These are phyloP conservation scores for Papiliotrema nemorosa DNA, from an alignment of 1,284 basidiomycete species.

Conservation along the genomic window DNA sequence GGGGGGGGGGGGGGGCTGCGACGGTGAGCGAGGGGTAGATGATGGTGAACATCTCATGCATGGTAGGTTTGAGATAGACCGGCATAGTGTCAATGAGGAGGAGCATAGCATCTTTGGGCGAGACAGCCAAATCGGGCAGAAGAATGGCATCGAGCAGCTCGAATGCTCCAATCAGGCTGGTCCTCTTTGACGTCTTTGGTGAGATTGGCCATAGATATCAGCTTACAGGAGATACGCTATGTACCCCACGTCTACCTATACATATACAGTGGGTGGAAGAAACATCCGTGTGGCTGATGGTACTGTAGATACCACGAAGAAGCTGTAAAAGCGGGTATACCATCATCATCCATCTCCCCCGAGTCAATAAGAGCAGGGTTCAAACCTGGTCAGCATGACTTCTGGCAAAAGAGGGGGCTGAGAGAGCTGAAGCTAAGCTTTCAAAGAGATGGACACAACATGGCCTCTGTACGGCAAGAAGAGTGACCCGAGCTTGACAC, in stretches of 20 bases:
- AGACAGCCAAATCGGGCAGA: too few relatives aligned
- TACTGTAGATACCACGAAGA: conserved; percentile 40
- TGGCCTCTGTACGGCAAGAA: conserved; percentile 43
- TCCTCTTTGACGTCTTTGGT: conserved; percentile 50
- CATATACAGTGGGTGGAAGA: conserved; percentile 38
- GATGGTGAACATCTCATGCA: too few relatives aligned
- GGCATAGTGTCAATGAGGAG: too few relatives aligned
- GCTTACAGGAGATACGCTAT: conserved; percentile 43
- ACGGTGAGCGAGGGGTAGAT: too few relatives aligned
- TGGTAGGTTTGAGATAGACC: too few relatives aligned
- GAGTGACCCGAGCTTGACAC: conserved; percentile 32
- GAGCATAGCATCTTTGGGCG: too few relatives aligned
- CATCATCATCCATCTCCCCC: conserved; percentile 23
- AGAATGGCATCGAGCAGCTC: too few relatives aligned
- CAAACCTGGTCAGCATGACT: conserved; percentile 32
- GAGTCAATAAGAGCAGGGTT: conserved; percentile 40
- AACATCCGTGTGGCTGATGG: background rate
- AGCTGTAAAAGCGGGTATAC: conserved; percentile 39
- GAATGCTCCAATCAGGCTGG: conserved; percentile 30
- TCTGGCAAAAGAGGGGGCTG: background rate
- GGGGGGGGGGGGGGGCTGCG: too few relatives aligned
- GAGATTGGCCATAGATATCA: background rate
- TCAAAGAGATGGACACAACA: background rate
- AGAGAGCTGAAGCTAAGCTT: background rate
- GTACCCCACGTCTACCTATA: conserved; percentile 45